These are phyloP conservation scores for Lachnellula hyalina DNA, from an alignment of 2,329 filamentous ascomycete species.

Conservation along the genomic window DNA sequence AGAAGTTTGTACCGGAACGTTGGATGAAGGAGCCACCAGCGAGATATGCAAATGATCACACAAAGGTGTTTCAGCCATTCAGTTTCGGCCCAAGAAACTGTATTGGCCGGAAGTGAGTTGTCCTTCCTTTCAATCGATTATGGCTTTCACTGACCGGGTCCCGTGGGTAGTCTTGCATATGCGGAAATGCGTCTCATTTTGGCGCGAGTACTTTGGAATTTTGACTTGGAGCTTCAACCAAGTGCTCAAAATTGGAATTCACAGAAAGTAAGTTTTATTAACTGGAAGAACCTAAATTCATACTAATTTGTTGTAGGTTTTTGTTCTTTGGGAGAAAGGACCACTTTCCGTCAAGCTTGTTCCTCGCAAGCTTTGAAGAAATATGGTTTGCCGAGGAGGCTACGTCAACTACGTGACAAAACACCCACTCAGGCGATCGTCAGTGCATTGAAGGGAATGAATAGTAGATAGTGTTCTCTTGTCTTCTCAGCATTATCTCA, in stretches of 20 bases:
- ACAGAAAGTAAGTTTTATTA: neutral
- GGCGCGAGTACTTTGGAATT: slow-evolving; percentile 7
- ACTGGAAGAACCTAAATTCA: neutral
- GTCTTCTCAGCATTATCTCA: too few relatives aligned
- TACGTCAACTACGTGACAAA: neutral
- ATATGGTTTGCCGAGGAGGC: neutral
- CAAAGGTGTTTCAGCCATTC: slow-evolving; percentile 4
- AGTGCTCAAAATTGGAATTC: neutral
- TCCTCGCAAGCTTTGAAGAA: neutral
- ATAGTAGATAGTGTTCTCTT: too few relatives aligned
- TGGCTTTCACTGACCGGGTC: neutral
- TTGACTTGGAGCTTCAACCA: slow-evolving; percentile 4
- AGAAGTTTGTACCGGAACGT: slow-evolving; percentile 33
- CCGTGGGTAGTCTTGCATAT: slow-evolving; percentile 7
- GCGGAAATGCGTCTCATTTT: slow-evolving; percentile 14
- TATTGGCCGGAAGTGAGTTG: slow-evolving; percentile 6
- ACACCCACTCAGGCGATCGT: neutral
- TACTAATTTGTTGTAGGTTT: neutral
- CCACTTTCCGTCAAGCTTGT: slow-evolving; percentile 1
- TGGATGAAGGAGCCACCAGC: slow-evolving; percentile 28
- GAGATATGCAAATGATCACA: slow-evolving; percentile 4
- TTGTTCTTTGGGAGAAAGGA: slow-evolving; percentile 3
- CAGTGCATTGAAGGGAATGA: too few relatives aligned
- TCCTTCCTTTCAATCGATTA: neutral
- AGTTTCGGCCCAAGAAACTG: slow-evolving; percentile 10